Base-by-base conservation (phyloP, 805 yeast species). In the Ogataea trehaloabstinens region DNA sequence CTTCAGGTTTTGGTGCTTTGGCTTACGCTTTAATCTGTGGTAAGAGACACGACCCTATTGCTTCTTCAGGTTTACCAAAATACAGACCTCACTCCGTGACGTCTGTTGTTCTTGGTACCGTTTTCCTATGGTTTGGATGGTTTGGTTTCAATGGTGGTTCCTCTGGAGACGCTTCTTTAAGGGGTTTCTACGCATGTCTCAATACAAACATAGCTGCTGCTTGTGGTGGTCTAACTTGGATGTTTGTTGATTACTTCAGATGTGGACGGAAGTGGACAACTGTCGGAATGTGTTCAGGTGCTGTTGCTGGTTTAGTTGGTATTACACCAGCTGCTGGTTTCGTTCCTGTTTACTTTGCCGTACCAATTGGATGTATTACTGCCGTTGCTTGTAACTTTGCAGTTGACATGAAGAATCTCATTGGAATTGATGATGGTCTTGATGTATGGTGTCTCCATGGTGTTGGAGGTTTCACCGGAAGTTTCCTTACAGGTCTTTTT, bases 101-200 rank as follows among this genome's bases (percentile, higher is more conserved):
- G 6, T 78, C 89, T 33, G 87, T 89, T 42, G 96, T 90, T 13
- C 67, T 93, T 42, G 99, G 99, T 39, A 89, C 97, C 16, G 83
- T 87, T 10, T 85, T 93, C 71, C 76, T 93, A 53, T 91, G 97
- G 96, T 89, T 93, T 56, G 99, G 98, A 25, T 93, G 99, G 99
- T 89, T 89, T 58, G 97, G 96, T 28, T 93, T 93, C 80, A 93
- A 93, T 75, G 97, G 96, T 66, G 98, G 98, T 55, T 88, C 96
- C 34, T 85, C 97, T 35, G 97, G 96, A 64, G 84, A 88, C 60
- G 86, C 96, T 25, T 68, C 91, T 46, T 80, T 93, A 61, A 83
- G 97, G 68, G 90, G 96, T 41, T 87, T 88, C 85, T 89, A 89
- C 71, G 96, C 97, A 27, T 77, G 85, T 61, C 83, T 85, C 58